Evolutionary conservation across 805 yeast genomes (phyloP).

Genomic region (Sungouiella blattae): DNA sequence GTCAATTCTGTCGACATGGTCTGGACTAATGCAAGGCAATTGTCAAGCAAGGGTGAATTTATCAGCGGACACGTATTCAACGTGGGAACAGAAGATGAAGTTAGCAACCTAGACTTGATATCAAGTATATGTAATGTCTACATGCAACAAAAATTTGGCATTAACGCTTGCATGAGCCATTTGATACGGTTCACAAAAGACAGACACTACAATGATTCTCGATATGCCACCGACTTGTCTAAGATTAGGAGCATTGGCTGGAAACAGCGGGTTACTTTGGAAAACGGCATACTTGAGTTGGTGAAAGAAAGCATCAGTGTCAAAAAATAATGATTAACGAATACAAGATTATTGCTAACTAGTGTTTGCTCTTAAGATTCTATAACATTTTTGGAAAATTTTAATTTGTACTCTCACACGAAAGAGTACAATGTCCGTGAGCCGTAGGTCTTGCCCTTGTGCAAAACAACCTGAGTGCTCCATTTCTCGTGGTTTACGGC

Average conservation of each 20-base stretch:
- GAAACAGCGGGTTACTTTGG: slow-evolving; percentile 20
- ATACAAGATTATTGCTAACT: too few species aligned
- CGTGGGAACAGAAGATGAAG: slow-evolving; percentile 11
- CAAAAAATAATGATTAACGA: too few species aligned
- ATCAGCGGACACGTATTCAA: slow-evolving; percentile 22
- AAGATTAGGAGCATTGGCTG: slow-evolving; percentile 30
- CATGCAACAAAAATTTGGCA: slow-evolving; percentile 4
- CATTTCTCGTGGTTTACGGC: slow-evolving; percentile 49
- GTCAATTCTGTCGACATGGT: slow-evolving; percentile 34
- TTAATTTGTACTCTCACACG: too few species aligned
- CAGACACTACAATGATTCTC: slow-evolving; percentile 30
- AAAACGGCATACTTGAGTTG: slow-evolving; percentile 19
- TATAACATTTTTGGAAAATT: too few species aligned
- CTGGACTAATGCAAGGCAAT: slow-evolving; percentile 10
- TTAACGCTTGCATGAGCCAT: slow-evolving; percentile 2
- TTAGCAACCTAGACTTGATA: slow-evolving; percentile 18
- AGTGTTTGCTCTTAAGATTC: too few species aligned
- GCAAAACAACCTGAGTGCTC: slow-evolving; percentile 44
- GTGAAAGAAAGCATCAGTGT: too few species aligned
- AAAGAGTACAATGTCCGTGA: slow-evolving; percentile 15
- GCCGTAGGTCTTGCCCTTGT: slow-evolving; percentile 53
- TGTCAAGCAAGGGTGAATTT: slow-evolving; percentile 14
- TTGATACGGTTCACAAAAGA: slow-evolving; percentile 25
- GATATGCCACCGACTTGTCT: slow-evolving; percentile 22
- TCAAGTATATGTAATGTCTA: slow-evolving; percentile 16